Percentiles rank a stretch among this genome's conserved stretches.
Evolutionary conservation across 2,329 filamentous ascomycete species (phyloP).

Genomic region (Botrytis hyacinthi): DNA sequence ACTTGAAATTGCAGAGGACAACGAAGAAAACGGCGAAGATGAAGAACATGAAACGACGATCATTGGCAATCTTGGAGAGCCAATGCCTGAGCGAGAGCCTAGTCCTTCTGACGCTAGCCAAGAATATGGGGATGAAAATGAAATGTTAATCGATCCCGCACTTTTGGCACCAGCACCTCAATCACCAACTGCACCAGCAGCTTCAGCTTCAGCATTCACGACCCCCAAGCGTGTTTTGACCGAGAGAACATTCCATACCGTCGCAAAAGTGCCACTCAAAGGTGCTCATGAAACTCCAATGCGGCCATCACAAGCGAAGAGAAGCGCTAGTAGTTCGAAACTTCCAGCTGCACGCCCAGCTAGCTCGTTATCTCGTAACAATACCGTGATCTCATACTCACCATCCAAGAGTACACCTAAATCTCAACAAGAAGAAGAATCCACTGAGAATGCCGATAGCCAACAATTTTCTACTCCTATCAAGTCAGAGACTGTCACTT

Average conservation of each 20-base stretch:
- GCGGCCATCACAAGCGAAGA: slow-evolving; percentile 40
- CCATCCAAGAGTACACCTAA: slow-evolving; percentile 44
- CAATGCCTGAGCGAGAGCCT: slow-evolving; percentile 41
- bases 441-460: slow-evolving; percentile 22
- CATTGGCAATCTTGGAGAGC: not conserved
- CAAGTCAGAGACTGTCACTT: slow-evolving; percentile 47
- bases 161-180: slow-evolving; percentile 37
- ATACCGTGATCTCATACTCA: slow-evolving; percentile 55
- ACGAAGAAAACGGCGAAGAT: not conserved
- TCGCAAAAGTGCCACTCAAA: slow-evolving; percentile 75
- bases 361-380: slow-evolving; percentile 46
- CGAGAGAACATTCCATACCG: slow-evolving; percentile 60
- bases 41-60: slow-evolving; percentile 9
- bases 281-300: slow-evolving; percentile 52
- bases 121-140: slow-evolving; percentile 67
- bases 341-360: slow-evolving; percentile 46
- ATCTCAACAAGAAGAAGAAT: slow-evolving; percentile 7
- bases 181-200: slow-evolving; percentile 15
- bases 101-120: slow-evolving; percentile 60
- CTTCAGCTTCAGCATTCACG: slow-evolving; percentile 22
- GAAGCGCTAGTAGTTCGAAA: slow-evolving; percentile 44
- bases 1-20: not conserved
- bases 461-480: slow-evolving; percentile 39
- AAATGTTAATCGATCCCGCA: slow-evolving; percentile 53
- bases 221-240: slow-evolving; percentile 35